Evolutionary conservation across 2,329 filamentous ascomycete species (phyloP).

Genomic region (Hypoxylon sp.): DNA sequence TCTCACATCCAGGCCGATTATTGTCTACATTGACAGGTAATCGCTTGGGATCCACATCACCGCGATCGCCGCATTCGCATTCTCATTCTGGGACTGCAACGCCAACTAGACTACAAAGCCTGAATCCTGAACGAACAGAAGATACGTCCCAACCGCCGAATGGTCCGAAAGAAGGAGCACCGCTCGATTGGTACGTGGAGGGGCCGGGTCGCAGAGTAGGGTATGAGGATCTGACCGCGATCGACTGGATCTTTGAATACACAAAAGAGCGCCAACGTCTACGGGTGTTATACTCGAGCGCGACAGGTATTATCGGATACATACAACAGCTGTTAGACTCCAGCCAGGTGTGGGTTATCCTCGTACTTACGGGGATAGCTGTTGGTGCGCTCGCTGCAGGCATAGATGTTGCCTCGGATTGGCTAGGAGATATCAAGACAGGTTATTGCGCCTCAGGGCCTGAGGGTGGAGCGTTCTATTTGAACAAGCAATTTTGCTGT

Average conservation of each 20-base stretch:
- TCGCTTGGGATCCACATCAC: conserved; percentile 47
- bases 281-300: conserved; percentile 79
- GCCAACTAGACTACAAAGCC: conserved; percentile 47
- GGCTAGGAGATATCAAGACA: conserved; percentile 92
- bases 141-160: conserved; percentile 32
- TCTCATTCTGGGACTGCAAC: conserved; percentile 45
- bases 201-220: conserved; percentile 90
- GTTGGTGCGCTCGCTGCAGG: conserved; percentile 87
- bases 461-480: conserved; percentile 89
- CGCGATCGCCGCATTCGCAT: conserved; percentile 38
- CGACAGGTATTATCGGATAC: conserved; percentile 80
- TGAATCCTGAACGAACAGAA: conserved; percentile 42
- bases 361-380: conserved; percentile 86
- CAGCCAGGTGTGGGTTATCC: conserved; percentile 91
- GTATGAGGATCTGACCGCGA: conserved; percentile 96
- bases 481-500: conserved; percentile 94
- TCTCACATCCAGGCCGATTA: conserved; percentile 64
- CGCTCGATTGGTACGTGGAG: conserved; percentile 88
- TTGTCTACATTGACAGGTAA: conserved; percentile 64
- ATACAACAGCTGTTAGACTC: conserved; percentile 82
- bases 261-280: conserved; percentile 93
- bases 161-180: conserved; percentile 62
- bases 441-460: conserved; percentile 84
- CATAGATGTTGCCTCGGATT: conserved; percentile 92
- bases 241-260: conserved; percentile 99